Evolutionary conservation across 179 eudicot genomes (phyloP).

Genomic region (Drosera spatulata): DNA sequence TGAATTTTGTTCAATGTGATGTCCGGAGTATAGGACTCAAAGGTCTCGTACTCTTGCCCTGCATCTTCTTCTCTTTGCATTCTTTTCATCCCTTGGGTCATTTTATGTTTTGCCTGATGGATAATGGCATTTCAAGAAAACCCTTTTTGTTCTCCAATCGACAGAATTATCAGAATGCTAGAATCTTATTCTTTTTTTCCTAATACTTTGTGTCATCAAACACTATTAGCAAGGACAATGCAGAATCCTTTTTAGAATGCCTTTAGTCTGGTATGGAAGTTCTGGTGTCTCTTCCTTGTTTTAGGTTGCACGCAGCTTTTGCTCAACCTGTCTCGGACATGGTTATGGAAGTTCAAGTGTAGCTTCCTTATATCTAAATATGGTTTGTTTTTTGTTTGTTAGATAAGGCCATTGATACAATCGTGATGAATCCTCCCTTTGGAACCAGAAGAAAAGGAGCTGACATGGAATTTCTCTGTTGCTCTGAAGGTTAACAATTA

Average conservation of each 20-base stretch:
- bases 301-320: no score
- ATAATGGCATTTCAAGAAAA: background rate
- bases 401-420: slow-evolving; percentile 69
- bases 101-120: background rate
- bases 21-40: slow-evolving; percentile 36
- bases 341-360: no score
- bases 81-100: background rate
- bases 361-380: no score
- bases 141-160: background rate
- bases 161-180: no score
- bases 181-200: no score
- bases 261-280: no score
- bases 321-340: no score
- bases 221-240: no score
- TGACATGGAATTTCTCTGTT: slow-evolving; percentile 72
- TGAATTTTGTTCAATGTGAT: slow-evolving; percentile 68
- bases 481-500: slow-evolving; percentile 56
- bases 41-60: slow-evolving; percentile 26
- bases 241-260: no score
- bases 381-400: background rate
- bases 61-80: background rate
- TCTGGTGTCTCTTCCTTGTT: no score
- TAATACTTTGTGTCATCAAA: no score
- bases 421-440: slow-evolving; percentile 98
- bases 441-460: slow-evolving; percentile 93